Evolutionary conservation across 495 filamentous ascomycete species (phyloP).

Genomic region (Stereocaulon alpinum): DNA sequence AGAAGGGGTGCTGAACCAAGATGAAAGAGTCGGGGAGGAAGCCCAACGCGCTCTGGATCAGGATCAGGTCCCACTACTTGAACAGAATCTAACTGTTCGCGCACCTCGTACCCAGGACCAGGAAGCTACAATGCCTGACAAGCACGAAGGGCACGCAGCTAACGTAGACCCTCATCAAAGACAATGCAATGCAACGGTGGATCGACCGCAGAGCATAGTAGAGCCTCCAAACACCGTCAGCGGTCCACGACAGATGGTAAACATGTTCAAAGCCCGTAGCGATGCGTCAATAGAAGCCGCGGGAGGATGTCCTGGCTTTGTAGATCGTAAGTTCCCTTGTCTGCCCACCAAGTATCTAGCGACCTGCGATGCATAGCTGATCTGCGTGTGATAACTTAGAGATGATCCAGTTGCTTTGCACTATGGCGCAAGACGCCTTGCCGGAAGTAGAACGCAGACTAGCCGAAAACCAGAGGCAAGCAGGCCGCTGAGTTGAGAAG

Average conservation of each 20-base stretch:
- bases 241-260: constrained; percentile 8
- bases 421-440: constrained; percentile 11
- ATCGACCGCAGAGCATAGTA: not conserved
- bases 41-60: not conserved
- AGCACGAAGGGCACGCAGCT: not conserved
- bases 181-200: not conserved
- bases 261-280: constrained; percentile 9
- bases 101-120: not conserved
- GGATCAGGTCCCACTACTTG: not conserved
- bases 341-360: not conserved
- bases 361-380: not conserved
- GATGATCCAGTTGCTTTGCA: constrained; percentile 14
- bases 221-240: not conserved
- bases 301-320: constrained; percentile 4
- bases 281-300: constrained; percentile 7
- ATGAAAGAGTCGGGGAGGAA: not conserved
- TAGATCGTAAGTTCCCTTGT: constrained; percentile 4
- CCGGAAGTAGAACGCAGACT: constrained; percentile 15
- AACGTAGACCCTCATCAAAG: not conserved
- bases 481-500: not conserved
- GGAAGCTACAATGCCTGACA: not conserved
- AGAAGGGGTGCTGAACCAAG: not conserved
- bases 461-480: constrained; percentile 2
- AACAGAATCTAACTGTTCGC: not conserved
- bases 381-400: not conserved